Conservation (phyloP, 768 basidiomycete species). For the Termitomyces sp. region DNA sequence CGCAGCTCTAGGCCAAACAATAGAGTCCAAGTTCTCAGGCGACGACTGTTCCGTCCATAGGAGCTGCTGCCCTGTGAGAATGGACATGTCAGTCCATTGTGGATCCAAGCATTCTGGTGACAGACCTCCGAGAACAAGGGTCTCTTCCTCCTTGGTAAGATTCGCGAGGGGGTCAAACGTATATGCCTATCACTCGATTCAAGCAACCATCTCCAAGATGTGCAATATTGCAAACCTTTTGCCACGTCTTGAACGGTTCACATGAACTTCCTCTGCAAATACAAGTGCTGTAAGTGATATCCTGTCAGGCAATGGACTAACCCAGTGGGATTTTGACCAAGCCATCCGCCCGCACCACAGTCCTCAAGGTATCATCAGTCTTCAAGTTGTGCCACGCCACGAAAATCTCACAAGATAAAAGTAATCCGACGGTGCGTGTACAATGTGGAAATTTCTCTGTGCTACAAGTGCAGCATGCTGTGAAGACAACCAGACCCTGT, state of each 20-base stretch:
- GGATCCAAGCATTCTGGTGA: neutral
- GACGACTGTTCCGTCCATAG: constrained; percentile 69
- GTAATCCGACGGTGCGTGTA: constrained; percentile 69
- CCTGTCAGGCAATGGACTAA: constrained; percentile 15
- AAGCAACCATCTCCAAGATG: neutral
- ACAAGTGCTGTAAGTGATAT: neutral
- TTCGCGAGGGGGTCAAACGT: constrained; percentile 63
- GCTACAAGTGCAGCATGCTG: constrained; percentile 51
- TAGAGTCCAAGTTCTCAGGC: constrained; percentile 61
- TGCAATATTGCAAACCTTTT: constrained; percentile 38
- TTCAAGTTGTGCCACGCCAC: neutral
- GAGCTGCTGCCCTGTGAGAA: constrained; percentile 59
- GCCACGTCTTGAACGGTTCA: constrained; percentile 67
- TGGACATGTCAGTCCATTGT: neutral
- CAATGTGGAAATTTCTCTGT: constrained; percentile 48
- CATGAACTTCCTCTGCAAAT: constrained; percentile 57
- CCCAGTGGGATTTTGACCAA: constrained; percentile 42
- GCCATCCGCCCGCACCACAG: constrained; percentile 69
- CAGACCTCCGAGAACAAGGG: constrained; percentile 15
- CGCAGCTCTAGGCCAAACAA: constrained; percentile 74
- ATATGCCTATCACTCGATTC: neutral
- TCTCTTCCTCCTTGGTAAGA: too few relatives aligned
- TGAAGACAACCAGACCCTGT: constrained; percentile 69
- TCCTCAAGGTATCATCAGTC: constrained; percentile 31
- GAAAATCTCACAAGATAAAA: constrained; percentile 59